Base-by-base conservation (phyloP, 305 asterid species). In the Solanum hybrid region DNA sequence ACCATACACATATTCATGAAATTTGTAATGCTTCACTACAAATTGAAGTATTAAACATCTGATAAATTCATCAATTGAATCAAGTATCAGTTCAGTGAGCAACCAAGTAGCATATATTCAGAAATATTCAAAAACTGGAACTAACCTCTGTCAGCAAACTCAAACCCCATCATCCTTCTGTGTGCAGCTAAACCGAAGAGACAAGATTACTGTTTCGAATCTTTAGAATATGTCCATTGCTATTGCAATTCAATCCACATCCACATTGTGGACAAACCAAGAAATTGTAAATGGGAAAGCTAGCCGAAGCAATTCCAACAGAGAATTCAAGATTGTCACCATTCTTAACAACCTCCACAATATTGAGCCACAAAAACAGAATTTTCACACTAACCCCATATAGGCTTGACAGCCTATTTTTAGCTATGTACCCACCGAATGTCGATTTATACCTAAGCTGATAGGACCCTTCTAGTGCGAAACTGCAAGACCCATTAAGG, bases 351-450 rank as follows among this genome's bases (percentile, higher is more conserved):
- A 94, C 96, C 89, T 93, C 96, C 39, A 89, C 94, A 79, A 94
- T 94, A 32, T 94, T 91, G 1, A 94, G 80, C 96, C 96, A 94
- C 29, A 93, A 13, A 79, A 94, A 90, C 6, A 93, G 77, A 15
- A 93, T 86, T 89, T 96, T 97, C 3, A 96, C 98, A 65, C 95
- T 94, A 38, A 97, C 93, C 6, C 99, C 98, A 7, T 51, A 91
- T 83, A 97, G 89, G 78, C 93, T 90, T 14, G 91, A 93, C 13
- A 96, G 92, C 92, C 89, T 92, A 22, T 90, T 93, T 34, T 32
- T 91, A 4, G 93, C 45, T 34, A 97, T 94, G 36, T 90, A 87
- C 81, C 98, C 99, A 75, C 91, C 90, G 90, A 96, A 93, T 68
- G 79, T 92, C 38, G 95, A 91, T 90, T 93, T 91, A 94, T 95